Evolutionary conservation across 1,139 yeast species (phyloP), one percentile per base, ranked within the genome.

Genomic region (Blastobotrys buckinghamii): DNA sequence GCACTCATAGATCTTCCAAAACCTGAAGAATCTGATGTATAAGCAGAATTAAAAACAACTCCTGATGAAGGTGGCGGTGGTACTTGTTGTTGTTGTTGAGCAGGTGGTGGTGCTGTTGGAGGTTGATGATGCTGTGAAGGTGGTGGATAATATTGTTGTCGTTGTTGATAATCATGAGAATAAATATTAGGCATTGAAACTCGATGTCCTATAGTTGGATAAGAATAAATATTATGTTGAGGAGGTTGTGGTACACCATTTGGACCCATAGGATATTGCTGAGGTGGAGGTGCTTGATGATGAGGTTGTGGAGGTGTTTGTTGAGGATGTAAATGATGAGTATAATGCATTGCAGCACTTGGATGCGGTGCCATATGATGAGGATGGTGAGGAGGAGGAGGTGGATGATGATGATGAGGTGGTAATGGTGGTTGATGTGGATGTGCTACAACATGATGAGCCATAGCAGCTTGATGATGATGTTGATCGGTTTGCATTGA

Each of bases 171-270:
- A 22, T 49, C 56, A 13, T 42, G 42, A 19, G 61, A 53, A 44
- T 60, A 56, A 41, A 61, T 60, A 46, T 61, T 61, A 10, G 65
- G 65, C 34, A 60, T 48, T 15, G 65, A 61, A 35, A 60, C 61
- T 16, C 64, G 53, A 34, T 61, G 64, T 9, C 59, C 60, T 6
- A 55, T 49, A 7, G 53, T 39, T 15, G 50, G 54, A 20, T 54
- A 50, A 16, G 49, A 43, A 24, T 5, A 22, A 4, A 22, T 22
- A 22, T 22, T 22, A 22, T 22, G 24, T 22, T 6, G 27, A 27
- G 45, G 53, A 36, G 44, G 50, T 34, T 52, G 50, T 24, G 45
- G 26, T 35, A 35, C 38, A 32, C 6, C 6, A 32, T 15, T 15
- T 22, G 24, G 24, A 22, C 24, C 24, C 24, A 22, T 22, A 5